Evolutionary conservation across 176 grass and related monocot species (phyloP), one percentile per base, ranked within the genome.

Genomic region (Bonia amplexicaulis): DNA sequence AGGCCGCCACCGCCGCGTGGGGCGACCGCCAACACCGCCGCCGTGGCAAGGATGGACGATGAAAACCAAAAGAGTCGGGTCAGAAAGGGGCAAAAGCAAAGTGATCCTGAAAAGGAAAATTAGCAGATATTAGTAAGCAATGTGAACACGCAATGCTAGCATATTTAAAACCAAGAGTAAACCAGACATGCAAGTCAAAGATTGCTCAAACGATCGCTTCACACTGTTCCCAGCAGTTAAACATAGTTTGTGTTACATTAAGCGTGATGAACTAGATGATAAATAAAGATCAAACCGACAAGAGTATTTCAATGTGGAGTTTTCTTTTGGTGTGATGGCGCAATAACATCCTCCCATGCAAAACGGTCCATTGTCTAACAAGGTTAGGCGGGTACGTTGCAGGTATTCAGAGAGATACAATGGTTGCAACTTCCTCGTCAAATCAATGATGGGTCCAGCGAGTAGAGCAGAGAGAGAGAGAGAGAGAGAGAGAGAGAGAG

Each of bases 101-200:
- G 48, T 33, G 14, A 48, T 59, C 81, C 93, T 94, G 90, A 59
- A 92, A 90, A 79, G 12, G 33, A 7, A 87, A 53, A n/a, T 71
- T 54, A 22, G 45, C 0, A 6, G 6, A 35, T 62, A 74, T 83
- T 17, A 79, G 42, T 53, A 74, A 61, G 4, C 6, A 5, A 4
- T 37, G 13, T 25, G 33, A 64, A 66, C 8, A 26, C 40, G 20
- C 12, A 67, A 44, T 20, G 4, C 14, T 82, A 29, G n/a, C 26
- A 59, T 40, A 74, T 41, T 73, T 53, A 17, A 71, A 71, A 65
- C 20, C 61, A 77, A 29, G 17, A 54, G 20, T 22, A 58, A n/a
- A 26, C 14, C 6, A 71, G 25, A 31, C 41, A 57, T 63, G 64
- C 40, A 62, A 27, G 16, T 22, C 27, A 57, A 53, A 40, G 19